A percentile compares a stretch with the other conserved stretches of the same genome.
These are phyloP conservation scores for Tetraselmis chui DNA, from an alignment of 139 green algal species.

Conservation along the genomic window DNA sequence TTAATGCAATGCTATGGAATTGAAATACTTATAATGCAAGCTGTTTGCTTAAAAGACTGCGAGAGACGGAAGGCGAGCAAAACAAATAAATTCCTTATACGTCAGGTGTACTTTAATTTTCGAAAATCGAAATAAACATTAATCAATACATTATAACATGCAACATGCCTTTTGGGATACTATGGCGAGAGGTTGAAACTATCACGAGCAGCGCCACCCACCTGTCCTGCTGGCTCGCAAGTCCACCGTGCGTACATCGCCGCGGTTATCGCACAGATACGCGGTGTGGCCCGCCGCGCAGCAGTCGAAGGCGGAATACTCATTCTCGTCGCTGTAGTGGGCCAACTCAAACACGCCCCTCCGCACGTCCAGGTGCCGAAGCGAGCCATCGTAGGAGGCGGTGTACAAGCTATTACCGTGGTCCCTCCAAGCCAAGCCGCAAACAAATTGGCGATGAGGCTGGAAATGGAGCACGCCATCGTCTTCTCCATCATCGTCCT, in stretches of 20 bases:
- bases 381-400: not conserved
- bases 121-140: no score
- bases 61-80: no score
- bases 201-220: no score
- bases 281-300: not conserved
- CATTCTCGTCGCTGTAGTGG: not conserved
- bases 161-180: no score
- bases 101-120: no score
- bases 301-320: constrained; percentile 4
- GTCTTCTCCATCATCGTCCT: not conserved
- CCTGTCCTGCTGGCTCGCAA: not conserved
- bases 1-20: no score
- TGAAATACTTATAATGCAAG: no score
- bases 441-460: not conserved
- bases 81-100: no score
- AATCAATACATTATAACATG: no score
- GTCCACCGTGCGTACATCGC: not conserved
- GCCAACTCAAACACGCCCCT: not conserved
- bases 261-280: constrained; percentile 1
- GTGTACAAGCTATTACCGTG: constrained; percentile 1
- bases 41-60: no score
- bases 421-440: not conserved
- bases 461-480: constrained; percentile 2
- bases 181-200: no score
- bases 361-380: constrained; percentile 1